Evolutionary conservation across 495 filamentous ascomycete genomes (phyloP), one percentile per base, ranked within the genome.

Genomic region (Lophium mytilinum): DNA sequence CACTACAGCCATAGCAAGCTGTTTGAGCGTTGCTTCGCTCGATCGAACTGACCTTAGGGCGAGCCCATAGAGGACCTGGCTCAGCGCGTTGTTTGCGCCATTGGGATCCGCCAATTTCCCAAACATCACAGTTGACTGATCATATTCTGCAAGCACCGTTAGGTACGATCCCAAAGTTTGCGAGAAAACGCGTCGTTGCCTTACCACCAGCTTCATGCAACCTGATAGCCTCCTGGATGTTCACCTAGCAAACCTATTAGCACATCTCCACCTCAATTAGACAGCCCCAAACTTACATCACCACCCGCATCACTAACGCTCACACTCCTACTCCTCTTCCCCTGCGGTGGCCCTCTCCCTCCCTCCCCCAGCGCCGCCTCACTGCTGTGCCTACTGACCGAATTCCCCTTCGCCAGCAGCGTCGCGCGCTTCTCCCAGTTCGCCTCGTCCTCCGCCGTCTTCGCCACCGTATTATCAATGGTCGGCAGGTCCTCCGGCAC

Each of bases 31-130:
- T 51, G 53, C 34, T 30, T 42, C 55, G 51, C 37, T 45, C 21
- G 35, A 36, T 48, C 12, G 24, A 24, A 76, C 83, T 72, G 73
- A 95, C 90, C 91, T 81, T 53, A 97, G 71, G 40, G 93, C 92
- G 42, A 99, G 87, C 17, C 92, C 93, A 69, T 94, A 99, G 50
- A 99, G 79, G 47, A 99, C 93, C 71, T 99, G 92, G 66, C 89
- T 91, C 63, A 99, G 77, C 15, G 91, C 88, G 70, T 96, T 96
- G 71, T 95, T 94, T 52, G 82, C 78, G 19, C 88, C 90, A 55
- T 85, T 81, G 17, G 86, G 88, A 68, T 95, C 86, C 35, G 93
- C 94, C 52, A 99, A 79, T 42, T 80, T 79, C 15, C 84, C 89
- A 72, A 99, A 97, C 79, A 97, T 82, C 17, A 73, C 73, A 42